A percentile compares a stretch with the other conserved stretches of the same genome.
Conservation (phyloP, 352 stramenopile genomes). For the Pythium grandisporangium region DNA sequence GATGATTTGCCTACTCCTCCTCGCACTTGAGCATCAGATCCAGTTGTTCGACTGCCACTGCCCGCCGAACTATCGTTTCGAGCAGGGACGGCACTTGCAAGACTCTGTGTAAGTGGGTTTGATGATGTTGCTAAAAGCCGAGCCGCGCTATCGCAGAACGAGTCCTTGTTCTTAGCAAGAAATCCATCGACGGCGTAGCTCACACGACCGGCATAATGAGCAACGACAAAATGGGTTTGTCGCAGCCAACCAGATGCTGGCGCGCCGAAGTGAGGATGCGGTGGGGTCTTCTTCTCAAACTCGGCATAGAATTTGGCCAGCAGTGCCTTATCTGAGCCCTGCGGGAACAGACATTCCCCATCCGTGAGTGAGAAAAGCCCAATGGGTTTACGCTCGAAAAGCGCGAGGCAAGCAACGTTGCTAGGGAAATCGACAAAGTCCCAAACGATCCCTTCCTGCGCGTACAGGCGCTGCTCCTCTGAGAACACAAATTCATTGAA, state of each 20-base stretch:
- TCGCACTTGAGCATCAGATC: not conserved
- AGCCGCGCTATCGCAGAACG: slow-evolving; percentile 64
- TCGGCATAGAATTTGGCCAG: slow-evolving; percentile 72
- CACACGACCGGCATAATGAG: slow-evolving; percentile 80
- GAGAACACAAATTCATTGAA: slow-evolving; percentile 92
- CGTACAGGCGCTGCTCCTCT: slow-evolving; percentile 73
- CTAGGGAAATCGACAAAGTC: slow-evolving; percentile 73
- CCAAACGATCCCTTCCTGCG: slow-evolving; percentile 67
- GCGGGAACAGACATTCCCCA: slow-evolving; percentile 74
- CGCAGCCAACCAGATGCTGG: slow-evolving; percentile 30
- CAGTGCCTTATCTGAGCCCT: slow-evolving; percentile 61
- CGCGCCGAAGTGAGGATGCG: slow-evolving; percentile 44
- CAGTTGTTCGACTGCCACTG: not conserved
- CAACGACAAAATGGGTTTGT: slow-evolving; percentile 71
- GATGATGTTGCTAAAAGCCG: slow-evolving; percentile 40
- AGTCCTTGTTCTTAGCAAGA: slow-evolving; percentile 88
- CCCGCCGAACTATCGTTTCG: slow-evolving; percentile 3
- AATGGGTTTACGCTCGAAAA: slow-evolving; percentile 72
- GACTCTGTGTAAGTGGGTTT: slow-evolving; percentile 52
- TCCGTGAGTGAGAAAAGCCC: slow-evolving; percentile 80
- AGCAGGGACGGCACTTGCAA: no score
- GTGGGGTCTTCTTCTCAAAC: slow-evolving; percentile 52
- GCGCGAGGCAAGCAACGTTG: slow-evolving; percentile 65
- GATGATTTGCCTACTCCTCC: not conserved
- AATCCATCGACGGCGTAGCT: slow-evolving; percentile 77